Conservation (phyloP, 176 grass and related monocot species). For the Canna indica region DNA sequence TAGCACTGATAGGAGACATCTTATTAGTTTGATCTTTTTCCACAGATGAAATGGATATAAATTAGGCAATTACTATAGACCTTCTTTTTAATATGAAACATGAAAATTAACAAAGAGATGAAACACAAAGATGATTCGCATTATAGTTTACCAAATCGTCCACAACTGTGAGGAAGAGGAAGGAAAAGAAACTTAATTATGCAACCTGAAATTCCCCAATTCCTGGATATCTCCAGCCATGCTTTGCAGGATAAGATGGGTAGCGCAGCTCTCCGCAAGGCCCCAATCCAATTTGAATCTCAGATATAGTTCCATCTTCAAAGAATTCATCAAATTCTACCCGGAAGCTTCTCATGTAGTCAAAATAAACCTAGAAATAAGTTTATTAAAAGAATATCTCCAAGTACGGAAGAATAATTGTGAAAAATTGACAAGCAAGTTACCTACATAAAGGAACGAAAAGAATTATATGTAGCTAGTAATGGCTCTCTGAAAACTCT, state of each 20-base stretch:
- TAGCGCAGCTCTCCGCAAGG: constrained; percentile 88
- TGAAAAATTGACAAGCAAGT: not conserved
- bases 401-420: not conserved
- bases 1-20: constrained; percentile 53
- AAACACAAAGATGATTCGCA: not conserved
- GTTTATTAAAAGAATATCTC: not conserved
- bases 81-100: not conserved
- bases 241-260: constrained; percentile 73
- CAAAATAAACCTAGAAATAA: constrained; percentile 82
- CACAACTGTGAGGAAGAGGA: not conserved
- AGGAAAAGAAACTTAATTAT: not conserved
- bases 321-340: constrained; percentile 81
- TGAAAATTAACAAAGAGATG: not conserved
- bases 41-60: not conserved
- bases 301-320: constrained; percentile 64
- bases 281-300: constrained; percentile 81
- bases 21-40: not conserved
- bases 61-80: not conserved
- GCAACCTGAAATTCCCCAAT: constrained; percentile 88
- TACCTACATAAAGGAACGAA: not conserved
- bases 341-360: constrained; percentile 93
- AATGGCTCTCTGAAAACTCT: not conserved
- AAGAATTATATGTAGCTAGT: not conserved
- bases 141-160: not conserved
- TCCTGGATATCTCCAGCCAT: constrained; percentile 86